Evolutionary conservation across 2,329 filamentous ascomycete genomes (phyloP).

Genomic region (Pseudogymnoascus sp.): DNA sequence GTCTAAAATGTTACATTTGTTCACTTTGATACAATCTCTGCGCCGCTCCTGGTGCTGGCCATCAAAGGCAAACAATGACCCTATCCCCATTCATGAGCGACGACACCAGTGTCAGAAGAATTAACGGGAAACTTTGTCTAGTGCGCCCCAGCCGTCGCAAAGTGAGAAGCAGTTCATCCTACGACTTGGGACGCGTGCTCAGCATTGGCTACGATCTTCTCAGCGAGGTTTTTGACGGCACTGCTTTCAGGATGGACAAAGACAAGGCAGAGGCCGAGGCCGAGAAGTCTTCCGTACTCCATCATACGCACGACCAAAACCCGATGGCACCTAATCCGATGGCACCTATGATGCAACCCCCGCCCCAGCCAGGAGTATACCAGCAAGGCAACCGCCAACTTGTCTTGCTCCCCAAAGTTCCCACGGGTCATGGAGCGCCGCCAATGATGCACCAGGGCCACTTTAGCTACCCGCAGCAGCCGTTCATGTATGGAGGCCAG

Average conservation of each 20-base stretch:
- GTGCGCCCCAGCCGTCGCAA: not conserved
- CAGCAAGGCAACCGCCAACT: conserved; percentile 1
- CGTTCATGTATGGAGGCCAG: not conserved
- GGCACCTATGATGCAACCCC: not conserved
- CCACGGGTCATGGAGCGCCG: not conserved
- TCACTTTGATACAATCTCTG: not conserved
- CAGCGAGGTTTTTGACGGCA: not conserved
- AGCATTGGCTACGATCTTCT: conserved; percentile 1
- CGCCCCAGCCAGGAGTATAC: conserved; percentile 3
- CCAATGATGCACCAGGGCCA: not conserved
- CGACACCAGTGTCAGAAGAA: conserved; percentile 1
- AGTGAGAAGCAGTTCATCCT: not conserved
- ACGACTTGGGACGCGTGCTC: not conserved
- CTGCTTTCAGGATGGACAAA: not conserved
- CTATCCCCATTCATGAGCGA: not conserved
- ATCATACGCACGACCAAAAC: not conserved
- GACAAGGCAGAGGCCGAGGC: not conserved
- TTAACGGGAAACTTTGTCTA: conserved; percentile 6
- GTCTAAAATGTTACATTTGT: not conserved
- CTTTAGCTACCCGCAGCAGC: not conserved
- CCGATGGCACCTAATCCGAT: not conserved
- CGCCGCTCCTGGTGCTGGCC: not conserved
- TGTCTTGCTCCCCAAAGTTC: conserved; percentile 5
- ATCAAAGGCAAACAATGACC: conserved; percentile 1
- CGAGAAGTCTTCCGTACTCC: not conserved